Percentiles rank a stretch among this genome's conserved stretches.
phyloP scores from a whole-genome alignment of 768 basidiomycete species.

The Dioszegia aurantiaca region DNA sequence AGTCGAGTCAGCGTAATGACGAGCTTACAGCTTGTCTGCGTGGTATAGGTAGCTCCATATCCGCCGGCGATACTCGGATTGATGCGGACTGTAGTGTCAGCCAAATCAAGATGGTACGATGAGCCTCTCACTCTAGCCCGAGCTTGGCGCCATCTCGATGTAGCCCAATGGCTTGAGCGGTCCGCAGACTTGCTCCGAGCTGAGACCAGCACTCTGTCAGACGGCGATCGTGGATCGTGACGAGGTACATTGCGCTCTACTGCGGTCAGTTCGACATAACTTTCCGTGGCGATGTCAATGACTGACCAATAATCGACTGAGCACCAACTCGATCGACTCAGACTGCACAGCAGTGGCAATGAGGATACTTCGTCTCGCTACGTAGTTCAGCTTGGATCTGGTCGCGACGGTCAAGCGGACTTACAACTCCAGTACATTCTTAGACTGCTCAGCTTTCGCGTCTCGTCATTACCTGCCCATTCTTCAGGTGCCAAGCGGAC shows the following conservation, averaged over 20 bases:
- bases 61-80: constrained; percentile 82
- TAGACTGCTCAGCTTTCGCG: constrained; percentile 71
- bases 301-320: constrained; percentile 73
- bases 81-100: constrained; percentile 55
- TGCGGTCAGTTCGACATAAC: background rate
- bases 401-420: constrained; percentile 50
- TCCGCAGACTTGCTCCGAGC: constrained; percentile 84
- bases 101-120: background rate
- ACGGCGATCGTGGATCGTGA: constrained; percentile 53
- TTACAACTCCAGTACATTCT: constrained; percentile 94
- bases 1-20: background rate
- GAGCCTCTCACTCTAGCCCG: constrained; percentile 57
- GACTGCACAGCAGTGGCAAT: constrained; percentile 91
- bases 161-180: constrained; percentile 87
- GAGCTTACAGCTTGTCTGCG: constrained; percentile 69
- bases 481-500: constrained; percentile 80
- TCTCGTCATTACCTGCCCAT: constrained; percentile 74
- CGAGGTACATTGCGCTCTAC: constrained; percentile 67
- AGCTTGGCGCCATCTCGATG: constrained; percentile 83
- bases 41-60: constrained; percentile 86
- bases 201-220: constrained; percentile 97
- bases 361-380: constrained; percentile 80
- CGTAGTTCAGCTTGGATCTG: constrained; percentile 4
- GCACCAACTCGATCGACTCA: constrained; percentile 86
- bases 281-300: background rate